These are phyloP conservation scores for Aspergillus oerlinghausenensis DNA, from an alignment of 2,329 filamentous ascomycete species.

Conservation along the genomic window DNA sequence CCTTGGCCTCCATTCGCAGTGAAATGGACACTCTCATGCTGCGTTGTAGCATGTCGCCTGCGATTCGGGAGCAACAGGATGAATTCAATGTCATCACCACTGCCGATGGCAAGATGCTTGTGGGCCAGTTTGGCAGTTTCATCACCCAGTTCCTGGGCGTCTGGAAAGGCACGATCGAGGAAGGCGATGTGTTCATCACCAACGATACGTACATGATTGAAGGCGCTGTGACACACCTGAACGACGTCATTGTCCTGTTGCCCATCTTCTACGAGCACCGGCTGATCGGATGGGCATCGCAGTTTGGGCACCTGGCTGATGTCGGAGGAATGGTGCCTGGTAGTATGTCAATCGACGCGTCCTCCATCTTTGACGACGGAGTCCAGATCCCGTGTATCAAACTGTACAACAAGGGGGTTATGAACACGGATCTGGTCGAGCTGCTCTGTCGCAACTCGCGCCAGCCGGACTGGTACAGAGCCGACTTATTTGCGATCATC, in stretches of 20 bases:
- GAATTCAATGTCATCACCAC: slow-evolving; percentile 53
- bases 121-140: slow-evolving; percentile 50
- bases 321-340: slow-evolving; percentile 47
- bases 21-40: slow-evolving; percentile 52
- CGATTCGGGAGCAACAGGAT: slow-evolving; percentile 49
- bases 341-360: slow-evolving; percentile 48
- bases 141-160: slow-evolving; percentile 45
- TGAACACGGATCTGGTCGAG: slow-evolving; percentile 43
- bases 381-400: slow-evolving; percentile 49
- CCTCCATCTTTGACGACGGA: slow-evolving; percentile 47
- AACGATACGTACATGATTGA: slow-evolving; percentile 49
- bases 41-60: slow-evolving; percentile 49
- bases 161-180: slow-evolving; percentile 46
- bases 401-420: slow-evolving; percentile 41
- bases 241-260: slow-evolving; percentile 48
- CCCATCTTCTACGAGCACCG: slow-evolving; percentile 44
- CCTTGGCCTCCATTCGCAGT: slow-evolving; percentile 43
- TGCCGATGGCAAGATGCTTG: slow-evolving; percentile 46
- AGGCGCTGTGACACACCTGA: slow-evolving; percentile 48
- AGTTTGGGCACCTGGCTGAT: slow-evolving; percentile 49
- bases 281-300: slow-evolving; percentile 47
- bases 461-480: slow-evolving; percentile 47
- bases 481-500: slow-evolving; percentile 45
- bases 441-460: slow-evolving; percentile 48
- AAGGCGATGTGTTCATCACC: slow-evolving; percentile 49